phyloP scores from a whole-genome alignment of 257 asterid species.

The Rehmannia glutinosa region DNA sequence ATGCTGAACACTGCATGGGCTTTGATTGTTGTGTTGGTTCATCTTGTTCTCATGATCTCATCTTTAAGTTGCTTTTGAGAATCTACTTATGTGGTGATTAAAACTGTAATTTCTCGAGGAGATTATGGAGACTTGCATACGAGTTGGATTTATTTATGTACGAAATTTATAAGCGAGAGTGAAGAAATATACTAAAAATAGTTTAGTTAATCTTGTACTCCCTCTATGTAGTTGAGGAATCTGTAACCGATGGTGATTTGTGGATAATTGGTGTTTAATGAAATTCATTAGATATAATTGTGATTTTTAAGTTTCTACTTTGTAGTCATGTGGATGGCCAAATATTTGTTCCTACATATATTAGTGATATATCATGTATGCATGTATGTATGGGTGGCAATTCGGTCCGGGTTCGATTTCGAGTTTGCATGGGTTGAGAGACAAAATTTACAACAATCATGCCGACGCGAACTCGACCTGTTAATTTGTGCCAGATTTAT shows the following conservation, averaged over 20 bases:
- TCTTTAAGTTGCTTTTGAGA: slow-evolving; percentile 5
- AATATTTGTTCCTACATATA: neutral
- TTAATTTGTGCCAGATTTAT: no score
- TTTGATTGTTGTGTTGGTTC: neutral
- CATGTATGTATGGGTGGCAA: no score
- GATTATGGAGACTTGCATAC: neutral
- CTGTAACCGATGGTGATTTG: neutral
- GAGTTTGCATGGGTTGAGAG: no score
- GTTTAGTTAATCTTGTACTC: slow-evolving; percentile 4
- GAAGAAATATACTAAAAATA: neutral
- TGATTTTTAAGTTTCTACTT: neutral
- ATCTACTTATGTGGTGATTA: neutral
- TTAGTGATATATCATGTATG: neutral
- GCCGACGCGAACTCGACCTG: no score
- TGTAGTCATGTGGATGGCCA: neutral
- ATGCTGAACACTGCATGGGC: neutral
- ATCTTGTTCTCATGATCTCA: neutral
- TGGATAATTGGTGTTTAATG: neutral
- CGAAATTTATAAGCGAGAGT: neutral
- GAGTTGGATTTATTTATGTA: neutral
- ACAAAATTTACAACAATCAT: no score
- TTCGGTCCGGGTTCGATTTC: no score
- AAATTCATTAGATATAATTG: neutral
- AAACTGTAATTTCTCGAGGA: neutral
- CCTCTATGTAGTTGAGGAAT: neutral